A percentile compares a stretch with the other conserved stretches of the same genome.
Evolutionary conservation across 1,139 yeast species (phyloP).

Genomic region (Kluyveromyces sp.): DNA sequence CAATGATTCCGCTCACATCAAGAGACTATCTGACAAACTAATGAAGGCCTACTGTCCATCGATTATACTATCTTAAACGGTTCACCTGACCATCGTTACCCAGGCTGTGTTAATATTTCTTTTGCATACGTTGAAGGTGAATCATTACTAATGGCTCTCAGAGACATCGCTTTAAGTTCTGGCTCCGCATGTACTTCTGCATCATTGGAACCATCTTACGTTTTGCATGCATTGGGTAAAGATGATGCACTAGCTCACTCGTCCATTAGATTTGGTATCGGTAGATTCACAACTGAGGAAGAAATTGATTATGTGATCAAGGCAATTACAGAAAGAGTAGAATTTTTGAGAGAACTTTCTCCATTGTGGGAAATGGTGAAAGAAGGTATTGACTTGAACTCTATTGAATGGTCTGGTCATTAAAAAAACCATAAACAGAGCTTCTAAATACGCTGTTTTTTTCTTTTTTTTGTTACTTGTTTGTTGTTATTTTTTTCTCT

Average conservation of each 20-base stretch:
- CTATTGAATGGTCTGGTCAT: constrained; percentile 98
- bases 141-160: constrained; percentile 91
- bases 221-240: constrained; percentile 91
- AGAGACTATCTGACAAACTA: constrained; percentile 62
- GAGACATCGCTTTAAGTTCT: constrained; percentile 90
- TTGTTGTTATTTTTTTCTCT: background rate
- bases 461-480: background rate
- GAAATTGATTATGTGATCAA: constrained; percentile 89
- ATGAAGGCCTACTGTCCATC: constrained; percentile 60
- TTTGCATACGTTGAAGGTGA: constrained; percentile 98
- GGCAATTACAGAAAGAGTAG: constrained; percentile 84
- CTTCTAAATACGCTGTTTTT: background rate
- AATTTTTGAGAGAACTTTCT: constrained; percentile 81
- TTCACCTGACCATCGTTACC: constrained; percentile 59
- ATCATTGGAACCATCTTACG: constrained; percentile 94
- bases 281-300: constrained; percentile 93
- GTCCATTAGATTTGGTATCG: constrained; percentile 92
- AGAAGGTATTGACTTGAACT: constrained; percentile 89
- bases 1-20: constrained; percentile 66
- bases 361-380: constrained; percentile 99
- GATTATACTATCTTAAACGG: constrained; percentile 92
- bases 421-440: constrained; percentile 22
- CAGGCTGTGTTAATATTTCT: constrained; percentile 94
- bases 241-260: constrained; percentile 98
- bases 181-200: constrained; percentile 99